Evolutionary conservation across 768 basidiomycete species (phyloP).

Genomic region (Calocybe gangraenosa): DNA sequence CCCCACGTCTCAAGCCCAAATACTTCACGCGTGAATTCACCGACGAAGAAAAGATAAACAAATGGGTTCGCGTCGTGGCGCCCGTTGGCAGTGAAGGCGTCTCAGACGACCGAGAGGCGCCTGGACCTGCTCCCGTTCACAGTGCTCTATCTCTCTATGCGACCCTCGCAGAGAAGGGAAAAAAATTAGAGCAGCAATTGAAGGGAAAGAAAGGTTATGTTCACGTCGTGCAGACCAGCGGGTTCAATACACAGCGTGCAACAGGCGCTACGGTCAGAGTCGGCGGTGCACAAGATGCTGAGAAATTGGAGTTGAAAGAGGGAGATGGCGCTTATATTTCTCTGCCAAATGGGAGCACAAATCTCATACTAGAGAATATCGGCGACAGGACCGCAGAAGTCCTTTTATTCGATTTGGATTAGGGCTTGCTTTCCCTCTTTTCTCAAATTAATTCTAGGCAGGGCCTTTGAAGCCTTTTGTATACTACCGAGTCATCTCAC

Average conservation of each 20-base stretch:
- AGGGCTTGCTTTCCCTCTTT: too few species aligned
- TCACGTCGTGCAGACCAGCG: slow-evolving; percentile 82
- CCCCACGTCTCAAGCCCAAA: slow-evolving; percentile 53
- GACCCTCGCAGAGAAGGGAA: slow-evolving; percentile 59
- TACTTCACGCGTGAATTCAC: slow-evolving; percentile 88
- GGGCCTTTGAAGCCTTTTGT: too few species aligned
- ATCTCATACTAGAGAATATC: slow-evolving; percentile 51
- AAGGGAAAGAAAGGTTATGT: slow-evolving; percentile 65
- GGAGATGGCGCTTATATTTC: slow-evolving; percentile 84
- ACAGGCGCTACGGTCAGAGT: slow-evolving; percentile 59
- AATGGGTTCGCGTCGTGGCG: slow-evolving; percentile 72
- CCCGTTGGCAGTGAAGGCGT: slow-evolving; percentile 62
- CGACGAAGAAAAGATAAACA: slow-evolving; percentile 77
- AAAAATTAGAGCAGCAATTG: slow-evolving; percentile 50
- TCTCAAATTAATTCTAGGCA: too few species aligned
- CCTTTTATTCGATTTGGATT: slow-evolving; percentile 76
- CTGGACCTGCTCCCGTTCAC: slow-evolving; percentile 81
- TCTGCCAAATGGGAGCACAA: slow-evolving; percentile 38
- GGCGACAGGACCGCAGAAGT: slow-evolving; percentile 70
- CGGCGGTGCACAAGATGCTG: slow-evolving; percentile 23
- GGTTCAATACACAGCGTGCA: slow-evolving; percentile 61
- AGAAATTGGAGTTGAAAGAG: slow-evolving; percentile 61
- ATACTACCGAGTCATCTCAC: too few species aligned
- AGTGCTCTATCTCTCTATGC: slow-evolving; percentile 69
- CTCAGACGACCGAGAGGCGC: slow-evolving; percentile 52